phyloP scores from a whole-genome alignment of 305 asterid species.

The Fraxinus angustifolia region DNA sequence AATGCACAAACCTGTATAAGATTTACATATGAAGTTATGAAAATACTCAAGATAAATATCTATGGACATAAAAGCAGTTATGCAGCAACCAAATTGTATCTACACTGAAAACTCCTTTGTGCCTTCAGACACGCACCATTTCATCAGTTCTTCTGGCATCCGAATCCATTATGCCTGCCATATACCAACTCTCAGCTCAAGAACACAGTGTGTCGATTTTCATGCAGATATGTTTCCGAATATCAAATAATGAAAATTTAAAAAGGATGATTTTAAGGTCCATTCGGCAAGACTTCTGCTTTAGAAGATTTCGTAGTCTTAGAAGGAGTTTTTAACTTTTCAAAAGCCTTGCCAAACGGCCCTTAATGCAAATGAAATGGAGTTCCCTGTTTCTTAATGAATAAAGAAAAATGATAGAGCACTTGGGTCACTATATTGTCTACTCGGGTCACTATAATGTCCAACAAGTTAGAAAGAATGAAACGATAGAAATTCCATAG shows the following conservation, averaged over 20 bases:
- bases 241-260: neutral
- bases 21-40: conserved; percentile 13
- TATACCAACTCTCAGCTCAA: neutral
- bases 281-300: neutral
- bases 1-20: conserved; percentile 8
- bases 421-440: neutral
- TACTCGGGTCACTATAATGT: neutral
- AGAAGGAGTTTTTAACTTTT: no score
- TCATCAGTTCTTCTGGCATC: neutral
- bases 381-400: neutral
- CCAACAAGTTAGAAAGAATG: neutral
- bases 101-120: neutral
- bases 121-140: neutral
- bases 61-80: neutral
- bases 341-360: no score
- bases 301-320: no score
- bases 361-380: neutral
- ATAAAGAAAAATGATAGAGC: neutral
- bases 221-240: neutral
- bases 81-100: conserved; percentile 8
- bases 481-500: neutral
- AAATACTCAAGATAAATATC: neutral
- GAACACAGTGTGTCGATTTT: neutral
- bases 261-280: neutral
- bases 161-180: neutral